A percentile compares a stretch with the other conserved stretches of the same genome.
Evolutionary conservation across 1,284 basidiomycete species (phyloP).

Genomic region (Athelia sp.): DNA sequence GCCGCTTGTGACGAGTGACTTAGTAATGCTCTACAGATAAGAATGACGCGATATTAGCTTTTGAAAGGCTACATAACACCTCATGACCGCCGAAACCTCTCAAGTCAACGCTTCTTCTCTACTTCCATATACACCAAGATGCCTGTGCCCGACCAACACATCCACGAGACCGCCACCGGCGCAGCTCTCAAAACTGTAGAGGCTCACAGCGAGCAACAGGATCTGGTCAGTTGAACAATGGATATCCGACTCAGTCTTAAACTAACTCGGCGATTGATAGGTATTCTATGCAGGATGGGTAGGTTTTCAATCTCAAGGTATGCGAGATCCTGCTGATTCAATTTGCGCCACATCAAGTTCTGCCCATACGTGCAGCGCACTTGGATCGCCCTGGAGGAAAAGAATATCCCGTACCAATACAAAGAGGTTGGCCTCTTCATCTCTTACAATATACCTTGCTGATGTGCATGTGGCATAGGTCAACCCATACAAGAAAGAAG

Average conservation of each 20-base stretch:
- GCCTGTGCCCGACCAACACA: conserved; percentile 40
- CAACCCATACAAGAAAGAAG: conserved; percentile 69
- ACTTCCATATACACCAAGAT: conserved; percentile 19
- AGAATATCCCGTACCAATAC: conserved; percentile 58
- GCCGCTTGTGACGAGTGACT: too few relatives aligned
- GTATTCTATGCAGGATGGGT: conserved; percentile 63
- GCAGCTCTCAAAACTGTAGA: conserved; percentile 47
- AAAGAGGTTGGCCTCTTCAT: too few relatives aligned
- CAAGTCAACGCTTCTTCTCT: too few relatives aligned
- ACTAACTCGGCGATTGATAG: too few relatives aligned
- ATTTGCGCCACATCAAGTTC: conserved; percentile 34
- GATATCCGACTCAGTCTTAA: too few relatives aligned
- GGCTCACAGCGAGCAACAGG: conserved; percentile 43
- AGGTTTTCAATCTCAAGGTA: conserved; percentile 8
- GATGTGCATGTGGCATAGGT: too few relatives aligned
- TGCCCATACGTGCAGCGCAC: conserved; percentile 66
- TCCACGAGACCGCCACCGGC: conserved; percentile 55
- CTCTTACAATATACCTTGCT: too few relatives aligned
- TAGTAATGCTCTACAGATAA: too few relatives aligned
- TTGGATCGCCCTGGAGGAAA: conserved; percentile 68
- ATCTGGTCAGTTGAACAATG: conserved; percentile 23
- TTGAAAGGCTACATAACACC: too few relatives aligned
- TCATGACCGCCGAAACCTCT: too few relatives aligned
- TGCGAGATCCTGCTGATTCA: not conserved
- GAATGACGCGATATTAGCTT: too few relatives aligned